phyloP scores from a whole-genome alignment of 164 flowering plant species.

The Liriodendron chinense region DNA sequence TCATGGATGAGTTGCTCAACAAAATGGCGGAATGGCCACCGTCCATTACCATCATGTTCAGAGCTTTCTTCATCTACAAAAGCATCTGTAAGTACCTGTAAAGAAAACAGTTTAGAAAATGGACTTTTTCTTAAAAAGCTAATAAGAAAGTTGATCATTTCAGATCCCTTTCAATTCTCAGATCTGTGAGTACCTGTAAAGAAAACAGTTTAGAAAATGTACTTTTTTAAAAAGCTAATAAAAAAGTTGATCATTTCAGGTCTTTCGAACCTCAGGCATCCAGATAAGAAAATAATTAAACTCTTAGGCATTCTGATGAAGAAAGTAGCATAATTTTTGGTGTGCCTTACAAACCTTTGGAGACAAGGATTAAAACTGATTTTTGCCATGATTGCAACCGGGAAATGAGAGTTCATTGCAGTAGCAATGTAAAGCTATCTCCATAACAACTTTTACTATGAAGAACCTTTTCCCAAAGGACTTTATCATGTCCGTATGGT shows the following conservation, averaged over 20 bases:
- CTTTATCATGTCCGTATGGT: too few relatives aligned
- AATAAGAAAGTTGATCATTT: neutral
- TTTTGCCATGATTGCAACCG: too few relatives aligned
- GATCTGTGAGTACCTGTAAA: conserved; percentile 44
- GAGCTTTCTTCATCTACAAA: conserved; percentile 51
- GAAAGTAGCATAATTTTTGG: neutral
- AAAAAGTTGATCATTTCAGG: neutral
- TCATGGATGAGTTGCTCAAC: conserved; percentile 89
- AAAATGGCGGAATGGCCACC: conserved; percentile 84
- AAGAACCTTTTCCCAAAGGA: too few relatives aligned
- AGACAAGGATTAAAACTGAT: too few relatives aligned
- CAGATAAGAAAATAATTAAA: neutral
- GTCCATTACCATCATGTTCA: conserved; percentile 66
- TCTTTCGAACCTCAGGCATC: neutral
- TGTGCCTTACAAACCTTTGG: too few relatives aligned
- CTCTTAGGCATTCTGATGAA: neutral
- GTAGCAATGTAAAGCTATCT: too few relatives aligned
- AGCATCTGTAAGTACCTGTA: conserved; percentile 47
- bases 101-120: neutral
- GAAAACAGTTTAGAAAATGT: neutral
- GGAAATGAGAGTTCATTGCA: too few relatives aligned
- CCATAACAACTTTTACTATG: too few relatives aligned
- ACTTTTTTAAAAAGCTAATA: neutral
- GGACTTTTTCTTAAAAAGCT: neutral
- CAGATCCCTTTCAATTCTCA: neutral